phyloP scores from a whole-genome alignment of 1,139 yeast genomes.

The Hyphopichia pseudoburtonii region DNA sequence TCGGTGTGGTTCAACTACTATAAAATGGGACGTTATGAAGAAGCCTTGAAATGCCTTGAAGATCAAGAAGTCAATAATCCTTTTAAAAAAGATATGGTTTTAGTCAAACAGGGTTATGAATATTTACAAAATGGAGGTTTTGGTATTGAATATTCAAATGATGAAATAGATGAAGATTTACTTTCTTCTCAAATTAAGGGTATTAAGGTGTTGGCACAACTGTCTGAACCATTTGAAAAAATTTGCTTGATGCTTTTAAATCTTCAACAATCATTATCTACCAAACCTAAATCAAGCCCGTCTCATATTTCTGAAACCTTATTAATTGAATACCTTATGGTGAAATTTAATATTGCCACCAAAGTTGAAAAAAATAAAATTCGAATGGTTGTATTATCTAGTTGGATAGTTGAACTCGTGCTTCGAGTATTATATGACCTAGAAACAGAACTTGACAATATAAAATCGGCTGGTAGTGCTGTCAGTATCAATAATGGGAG shows the following conservation, averaged over 20 bases:
- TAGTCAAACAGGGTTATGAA: conserved; percentile 63
- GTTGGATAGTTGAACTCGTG: conserved; percentile 77
- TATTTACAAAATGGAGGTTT: conserved; percentile 46
- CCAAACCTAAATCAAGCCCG: conserved; percentile 18
- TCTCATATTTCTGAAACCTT: conserved; percentile 25
- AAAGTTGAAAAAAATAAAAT: conserved; percentile 40
- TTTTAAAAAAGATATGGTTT: conserved; percentile 54
- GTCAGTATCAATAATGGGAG: not conserved
- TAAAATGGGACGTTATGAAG: conserved; percentile 60
- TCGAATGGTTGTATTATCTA: conserved; percentile 63
- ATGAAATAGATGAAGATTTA: conserved; percentile 14
- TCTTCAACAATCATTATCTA: conserved; percentile 13
- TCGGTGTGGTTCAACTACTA: conserved; percentile 78
- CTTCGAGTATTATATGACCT: conserved; percentile 25
- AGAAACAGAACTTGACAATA: conserved; percentile 16
- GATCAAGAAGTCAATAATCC: conserved; percentile 20
- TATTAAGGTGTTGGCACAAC: conserved; percentile 61
- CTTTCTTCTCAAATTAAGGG: conserved; percentile 47
- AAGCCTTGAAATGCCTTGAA: conserved; percentile 57
- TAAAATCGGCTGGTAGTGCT: not conserved
- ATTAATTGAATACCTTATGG: conserved; percentile 55
- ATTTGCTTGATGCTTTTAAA: conserved; percentile 66
- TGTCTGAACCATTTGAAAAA: conserved; percentile 70
- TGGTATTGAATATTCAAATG: conserved; percentile 26
- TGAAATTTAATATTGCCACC: conserved; percentile 47